Evolutionary conservation across 2,329 filamentous ascomycete genomes (phyloP).

Genomic region (Elsinoe australis): DNA sequence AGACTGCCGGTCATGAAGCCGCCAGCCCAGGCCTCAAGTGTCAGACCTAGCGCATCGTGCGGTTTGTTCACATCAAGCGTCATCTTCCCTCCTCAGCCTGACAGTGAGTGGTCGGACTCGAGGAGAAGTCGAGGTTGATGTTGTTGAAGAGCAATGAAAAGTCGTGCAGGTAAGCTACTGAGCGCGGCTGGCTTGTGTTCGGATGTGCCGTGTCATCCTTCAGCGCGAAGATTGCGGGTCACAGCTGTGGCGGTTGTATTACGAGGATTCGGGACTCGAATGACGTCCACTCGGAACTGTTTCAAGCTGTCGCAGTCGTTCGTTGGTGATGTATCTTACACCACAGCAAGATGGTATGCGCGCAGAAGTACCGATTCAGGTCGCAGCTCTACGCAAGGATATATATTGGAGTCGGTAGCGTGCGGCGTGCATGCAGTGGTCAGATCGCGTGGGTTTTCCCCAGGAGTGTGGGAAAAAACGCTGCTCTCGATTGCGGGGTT

Average conservation of each 20-base stretch:
- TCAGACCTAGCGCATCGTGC: conserved; percentile 19
- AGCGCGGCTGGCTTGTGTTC: background rate
- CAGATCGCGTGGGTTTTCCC: conserved; percentile 8
- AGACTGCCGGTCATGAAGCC: conserved; percentile 34
- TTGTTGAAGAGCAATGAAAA: background rate
- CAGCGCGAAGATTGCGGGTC: background rate
- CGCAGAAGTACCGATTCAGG: background rate
- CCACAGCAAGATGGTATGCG: conserved; percentile 5
- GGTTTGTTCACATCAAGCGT: conserved; percentile 19
- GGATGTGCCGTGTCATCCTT: background rate
- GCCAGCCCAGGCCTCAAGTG: conserved; percentile 22
- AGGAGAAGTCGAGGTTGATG: background rate
- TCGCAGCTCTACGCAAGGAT: conserved; percentile 4
- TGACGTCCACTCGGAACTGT: too few species aligned
- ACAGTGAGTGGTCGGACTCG: conserved; percentile 1
- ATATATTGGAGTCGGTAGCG: conserved; percentile 14
- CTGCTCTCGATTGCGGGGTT: conserved; percentile 5
- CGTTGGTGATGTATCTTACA: background rate
- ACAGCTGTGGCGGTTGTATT: background rate
- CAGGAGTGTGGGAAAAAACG: conserved; percentile 9
- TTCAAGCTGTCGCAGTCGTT: background rate
- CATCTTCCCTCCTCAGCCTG: background rate
- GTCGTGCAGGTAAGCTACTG: background rate
- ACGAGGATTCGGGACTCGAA: too few species aligned
- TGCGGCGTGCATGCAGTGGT: conserved; percentile 5